Base-by-base conservation (phyloP, 768 basidiomycete species). In the Suillus subluteus region DNA sequence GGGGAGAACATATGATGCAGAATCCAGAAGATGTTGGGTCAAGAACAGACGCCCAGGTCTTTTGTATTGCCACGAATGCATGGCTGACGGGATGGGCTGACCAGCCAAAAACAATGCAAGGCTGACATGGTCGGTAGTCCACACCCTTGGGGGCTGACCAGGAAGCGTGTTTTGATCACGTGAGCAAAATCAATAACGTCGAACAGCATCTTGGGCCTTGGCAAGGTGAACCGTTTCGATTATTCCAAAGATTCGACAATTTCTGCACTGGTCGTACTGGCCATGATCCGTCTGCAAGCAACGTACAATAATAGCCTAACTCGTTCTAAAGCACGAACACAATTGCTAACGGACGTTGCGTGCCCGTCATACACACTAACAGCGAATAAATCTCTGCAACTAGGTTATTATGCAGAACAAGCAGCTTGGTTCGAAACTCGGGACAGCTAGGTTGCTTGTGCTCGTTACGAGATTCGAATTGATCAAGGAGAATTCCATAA, bases 1-100 rank as follows among this genome's bases (percentile, higher is more conserved):
- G 26, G 37, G 21, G 26, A 15, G 50, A 66, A 26, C 65, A 63
- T 68, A 58, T 15, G 59, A 30, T 59, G 30, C 4, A 15, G n/a
- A 35, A 46, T 37, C 12, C 16, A 37, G 30, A 46, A 35, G 35
- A 52, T 15, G 38, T 61, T 13, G 23, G 21, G 41, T 44, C 26
- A 21, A 21, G 16, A 43, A 7, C 11, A 23, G 32, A 37, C 21
- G n/a, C 50, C 38, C 30, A 50, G 68, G 62, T 74, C 69, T 44
- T 37, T 2, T 41, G 16, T 44, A 30, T 50, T 12, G 26, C 6
- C 26, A 21, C 37, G 8, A 13, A 16, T 41, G 13, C 38, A 66
- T 59, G 71, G 73, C 70, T 71, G 73, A 74, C 72, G 35, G 32
- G 44, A 12, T 23, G 26, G 61, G 61, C 67, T 68, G 65, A 54